Conservation (phyloP, 164 flowering plant species). For the Vitis riparia region DNA sequence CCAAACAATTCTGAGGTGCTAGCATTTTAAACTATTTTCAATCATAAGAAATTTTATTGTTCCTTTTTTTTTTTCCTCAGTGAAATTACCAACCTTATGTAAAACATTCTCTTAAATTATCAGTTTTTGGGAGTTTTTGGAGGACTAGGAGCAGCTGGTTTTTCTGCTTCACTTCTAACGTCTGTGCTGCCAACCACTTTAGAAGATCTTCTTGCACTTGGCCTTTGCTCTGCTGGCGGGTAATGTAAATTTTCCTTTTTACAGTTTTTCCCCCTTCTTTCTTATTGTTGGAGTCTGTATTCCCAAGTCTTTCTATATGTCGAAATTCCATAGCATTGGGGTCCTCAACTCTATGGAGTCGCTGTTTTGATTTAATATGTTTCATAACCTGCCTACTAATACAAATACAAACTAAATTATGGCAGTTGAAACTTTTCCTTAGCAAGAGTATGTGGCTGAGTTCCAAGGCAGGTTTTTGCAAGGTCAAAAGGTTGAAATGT, state of each 20-base stretch:
- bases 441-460: too few relatives aligned
- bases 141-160: slow-evolving; percentile 91
- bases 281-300: too few relatives aligned
- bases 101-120: slow-evolving; percentile 4
- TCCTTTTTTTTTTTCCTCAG: neutral
- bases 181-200: slow-evolving; percentile 81
- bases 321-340: too few relatives aligned
- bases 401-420: neutral
- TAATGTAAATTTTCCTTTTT: slow-evolving; percentile 17
- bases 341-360: neutral
- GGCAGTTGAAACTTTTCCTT: too few relatives aligned
- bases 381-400: neutral
- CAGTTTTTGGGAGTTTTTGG: slow-evolving; percentile 87
- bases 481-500: neutral
- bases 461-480: too few relatives aligned
- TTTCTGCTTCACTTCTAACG: slow-evolving; percentile 92
- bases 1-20: neutral
- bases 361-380: neutral
- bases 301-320: too few relatives aligned
- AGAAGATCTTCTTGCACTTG: slow-evolving; percentile 98
- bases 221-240: slow-evolving; percentile 98
- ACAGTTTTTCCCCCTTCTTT: too few relatives aligned
- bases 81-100: slow-evolving; percentile 1
- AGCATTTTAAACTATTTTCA: neutral
- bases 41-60: neutral